Conservation (phyloP, 139 green algal species). For the Volvox africanus region DNA sequence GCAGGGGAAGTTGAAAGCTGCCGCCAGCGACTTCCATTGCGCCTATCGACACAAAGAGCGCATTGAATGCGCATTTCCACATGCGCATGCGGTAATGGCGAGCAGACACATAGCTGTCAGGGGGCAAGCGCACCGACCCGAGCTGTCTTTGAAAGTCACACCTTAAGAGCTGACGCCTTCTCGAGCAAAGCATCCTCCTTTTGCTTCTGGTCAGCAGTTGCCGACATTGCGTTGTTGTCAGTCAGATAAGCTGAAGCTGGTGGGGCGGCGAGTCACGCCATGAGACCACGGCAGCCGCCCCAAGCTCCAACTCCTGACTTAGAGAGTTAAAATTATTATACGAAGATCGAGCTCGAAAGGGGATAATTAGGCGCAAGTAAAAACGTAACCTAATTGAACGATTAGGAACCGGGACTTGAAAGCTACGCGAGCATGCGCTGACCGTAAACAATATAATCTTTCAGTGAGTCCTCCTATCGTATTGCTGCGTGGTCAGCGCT, state of each 20-base stretch:
- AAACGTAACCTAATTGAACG: neutral
- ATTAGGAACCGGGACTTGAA: neutral
- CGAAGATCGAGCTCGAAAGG: neutral
- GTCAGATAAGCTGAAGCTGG: conserved; percentile 19
- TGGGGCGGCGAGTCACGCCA: conserved; percentile 34
- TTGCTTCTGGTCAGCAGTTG: conserved; percentile 12
- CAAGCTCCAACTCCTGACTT: neutral
- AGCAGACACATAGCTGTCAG: neutral
- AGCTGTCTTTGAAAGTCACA: conserved; percentile 24
- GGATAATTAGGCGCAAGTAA: neutral
- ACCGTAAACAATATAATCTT: neutral
- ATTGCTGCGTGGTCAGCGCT: neutral
- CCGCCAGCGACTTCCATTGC: conserved; percentile 47
- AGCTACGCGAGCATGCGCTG: neutral
- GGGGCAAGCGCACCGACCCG: neutral
- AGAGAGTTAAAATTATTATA: neutral
- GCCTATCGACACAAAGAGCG: conserved; percentile 21
- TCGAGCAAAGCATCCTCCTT: conserved; percentile 54
- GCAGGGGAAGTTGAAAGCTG: conserved; percentile 46
- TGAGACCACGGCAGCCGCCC: conserved; percentile 20
- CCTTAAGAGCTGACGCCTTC: conserved; percentile 42
- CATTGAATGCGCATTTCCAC: neutral
- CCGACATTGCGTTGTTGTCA: neutral
- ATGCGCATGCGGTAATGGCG: neutral
- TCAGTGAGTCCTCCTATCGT: neutral